These are phyloP conservation scores for Haplosporangium gracile DNA, from an alignment of 192 early-diverging fungal genomes.

Conservation along the genomic window DNA sequence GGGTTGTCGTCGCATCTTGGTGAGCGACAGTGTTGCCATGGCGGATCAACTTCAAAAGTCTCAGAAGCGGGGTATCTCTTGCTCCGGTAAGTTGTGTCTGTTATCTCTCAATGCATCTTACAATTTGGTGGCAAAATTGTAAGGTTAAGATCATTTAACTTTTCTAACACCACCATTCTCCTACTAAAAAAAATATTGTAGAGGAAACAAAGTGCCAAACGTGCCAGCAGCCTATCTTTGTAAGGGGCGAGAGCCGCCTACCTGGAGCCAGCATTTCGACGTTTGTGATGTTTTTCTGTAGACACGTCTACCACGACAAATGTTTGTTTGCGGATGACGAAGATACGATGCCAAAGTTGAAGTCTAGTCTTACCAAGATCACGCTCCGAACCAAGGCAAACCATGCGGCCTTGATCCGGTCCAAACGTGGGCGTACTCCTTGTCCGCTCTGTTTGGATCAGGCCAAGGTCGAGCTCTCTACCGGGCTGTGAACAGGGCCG, in stretches of 20 bases:
- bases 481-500: neutral
- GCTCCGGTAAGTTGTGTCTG: slow-evolving; percentile 54
- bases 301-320: slow-evolving; percentile 87
- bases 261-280: slow-evolving; percentile 55
- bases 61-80: slow-evolving; percentile 76
- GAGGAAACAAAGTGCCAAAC: slow-evolving; percentile 60
- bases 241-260: slow-evolving; percentile 17
- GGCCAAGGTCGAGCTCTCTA: slow-evolving; percentile 33
- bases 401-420: slow-evolving; percentile 61
- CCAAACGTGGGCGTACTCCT: slow-evolving; percentile 50
- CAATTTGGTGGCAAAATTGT: neutral
- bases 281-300: slow-evolving; percentile 91
- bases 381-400: slow-evolving; percentile 61
- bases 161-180: slow-evolving; percentile 11
- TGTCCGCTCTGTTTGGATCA: slow-evolving; percentile 71
- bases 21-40: slow-evolving; percentile 87
- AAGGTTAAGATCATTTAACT: neutral
- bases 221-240: slow-evolving; percentile 65
- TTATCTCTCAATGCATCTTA: neutral
- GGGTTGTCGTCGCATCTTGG: slow-evolving; percentile 92
- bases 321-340: slow-evolving; percentile 79
- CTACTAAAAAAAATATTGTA: neutral
- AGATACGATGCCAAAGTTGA: slow-evolving; percentile 48
- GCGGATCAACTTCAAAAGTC: slow-evolving; percentile 75
- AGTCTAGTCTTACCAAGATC: slow-evolving; percentile 18